Conservation (phyloP, 1,139 yeast species). For the Suhomyces bribrorum region DNA sequence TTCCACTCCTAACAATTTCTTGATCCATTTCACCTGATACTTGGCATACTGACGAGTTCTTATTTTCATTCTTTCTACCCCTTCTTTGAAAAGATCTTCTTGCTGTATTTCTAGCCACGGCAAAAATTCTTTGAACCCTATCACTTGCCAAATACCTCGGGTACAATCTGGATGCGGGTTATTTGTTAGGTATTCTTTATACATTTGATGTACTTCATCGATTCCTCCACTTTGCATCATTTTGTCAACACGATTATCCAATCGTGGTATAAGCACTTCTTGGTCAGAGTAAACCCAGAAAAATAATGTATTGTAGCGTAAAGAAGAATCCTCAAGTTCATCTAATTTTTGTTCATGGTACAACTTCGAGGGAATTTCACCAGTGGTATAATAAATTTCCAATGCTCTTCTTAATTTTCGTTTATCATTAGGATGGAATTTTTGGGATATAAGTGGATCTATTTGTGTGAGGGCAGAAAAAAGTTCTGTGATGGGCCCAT, state of each 20-base stretch:
- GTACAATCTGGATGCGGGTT: constrained; percentile 53
- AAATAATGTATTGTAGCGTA: constrained; percentile 67
- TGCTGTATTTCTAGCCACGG: constrained; percentile 59
- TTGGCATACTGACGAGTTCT: constrained; percentile 87
- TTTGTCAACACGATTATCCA: constrained; percentile 77
- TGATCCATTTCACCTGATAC: constrained; percentile 91
- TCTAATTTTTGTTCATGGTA: constrained; percentile 60
- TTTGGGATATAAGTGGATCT: constrained; percentile 75
- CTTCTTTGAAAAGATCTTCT: constrained; percentile 35
- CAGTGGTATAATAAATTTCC: constrained; percentile 73
- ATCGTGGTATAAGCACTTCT: constrained; percentile 55
- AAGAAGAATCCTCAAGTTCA: constrained; percentile 46
- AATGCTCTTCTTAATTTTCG: constrained; percentile 78
- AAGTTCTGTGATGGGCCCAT: constrained; percentile 55
- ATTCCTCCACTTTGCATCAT: constrained; percentile 76
- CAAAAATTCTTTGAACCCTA: constrained; percentile 90
- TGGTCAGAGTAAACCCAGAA: constrained; percentile 86
- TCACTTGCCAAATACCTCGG: constrained; percentile 89
- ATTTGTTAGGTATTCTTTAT: constrained; percentile 35
- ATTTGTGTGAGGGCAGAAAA: constrained; percentile 47
- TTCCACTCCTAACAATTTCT: constrained; percentile 66
- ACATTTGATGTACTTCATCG: constrained; percentile 65
- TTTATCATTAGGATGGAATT: constrained; percentile 90
- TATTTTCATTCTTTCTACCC: constrained; percentile 76
- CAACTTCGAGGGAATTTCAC: constrained; percentile 66